Conservation (phyloP, 1,284 basidiomycete genomes). For the Marasmius tenuissimus region DNA sequence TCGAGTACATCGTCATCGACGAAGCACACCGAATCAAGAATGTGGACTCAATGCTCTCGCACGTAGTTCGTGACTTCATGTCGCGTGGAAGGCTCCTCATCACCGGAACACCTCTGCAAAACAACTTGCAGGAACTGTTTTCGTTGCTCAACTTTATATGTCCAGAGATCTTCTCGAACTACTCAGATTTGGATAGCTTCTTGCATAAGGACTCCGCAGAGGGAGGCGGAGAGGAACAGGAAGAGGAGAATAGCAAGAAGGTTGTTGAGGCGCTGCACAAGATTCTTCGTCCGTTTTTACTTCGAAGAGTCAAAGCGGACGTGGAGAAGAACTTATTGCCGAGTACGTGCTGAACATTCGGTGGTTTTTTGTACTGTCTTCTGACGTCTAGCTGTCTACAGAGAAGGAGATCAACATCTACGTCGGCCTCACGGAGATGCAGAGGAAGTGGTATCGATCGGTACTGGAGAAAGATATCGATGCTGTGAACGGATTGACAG, state of each 20-base stretch:
- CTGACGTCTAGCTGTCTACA: slow-evolving; percentile 28
- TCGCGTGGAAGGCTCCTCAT: slow-evolving; percentile 91
- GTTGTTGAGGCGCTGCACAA: slow-evolving; percentile 98
- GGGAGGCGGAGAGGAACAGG: slow-evolving; percentile 54
- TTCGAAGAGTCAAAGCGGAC: slow-evolving; percentile 94
- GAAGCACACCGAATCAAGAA: slow-evolving; percentile 99
- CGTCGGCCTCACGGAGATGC: slow-evolving; percentile 97
- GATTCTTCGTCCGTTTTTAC: slow-evolving; percentile 92
- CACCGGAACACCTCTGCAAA: slow-evolving; percentile 97
- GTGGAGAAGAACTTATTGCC: slow-evolving; percentile 96
- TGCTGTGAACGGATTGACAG: slow-evolving; percentile 92
- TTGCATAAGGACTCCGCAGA: slow-evolving; percentile 76
- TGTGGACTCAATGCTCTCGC: slow-evolving; percentile 93
- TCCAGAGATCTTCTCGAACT: slow-evolving; percentile 80
- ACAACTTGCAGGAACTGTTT: slow-evolving; percentile 97
- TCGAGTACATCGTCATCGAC: slow-evolving; percentile 99
- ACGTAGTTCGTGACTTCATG: slow-evolving; percentile 92
- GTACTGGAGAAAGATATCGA: slow-evolving; percentile 99
- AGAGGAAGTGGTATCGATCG: slow-evolving; percentile 96
- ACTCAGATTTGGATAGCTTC: slow-evolving; percentile 74
- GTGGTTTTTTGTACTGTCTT: not conserved
- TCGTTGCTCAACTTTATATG: slow-evolving; percentile 95
- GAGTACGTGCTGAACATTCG: too few species aligned
- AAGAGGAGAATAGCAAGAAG: slow-evolving; percentile 87
- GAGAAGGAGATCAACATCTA: slow-evolving; percentile 99